A percentile compares a stretch with the other conserved stretches of the same genome.
phyloP scores from a whole-genome alignment of 495 filamentous ascomycete genomes.

The Tuber indicum region DNA sequence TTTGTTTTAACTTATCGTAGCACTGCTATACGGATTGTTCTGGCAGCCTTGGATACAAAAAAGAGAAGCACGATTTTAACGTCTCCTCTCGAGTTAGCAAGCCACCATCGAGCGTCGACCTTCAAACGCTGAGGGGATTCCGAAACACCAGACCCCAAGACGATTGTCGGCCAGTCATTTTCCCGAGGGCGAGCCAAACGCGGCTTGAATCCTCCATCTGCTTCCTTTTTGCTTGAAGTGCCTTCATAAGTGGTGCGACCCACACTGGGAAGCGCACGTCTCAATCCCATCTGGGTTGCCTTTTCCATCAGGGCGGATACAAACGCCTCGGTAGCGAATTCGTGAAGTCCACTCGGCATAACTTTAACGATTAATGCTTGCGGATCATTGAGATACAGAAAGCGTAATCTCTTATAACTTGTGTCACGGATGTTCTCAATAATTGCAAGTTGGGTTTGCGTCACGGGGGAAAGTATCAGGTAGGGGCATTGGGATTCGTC shows the following conservation, averaged over 20 bases:
- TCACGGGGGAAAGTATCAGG: neutral
- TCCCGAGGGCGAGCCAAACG: neutral
- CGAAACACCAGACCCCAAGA: constrained; percentile 10
- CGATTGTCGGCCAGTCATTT: constrained; percentile 8
- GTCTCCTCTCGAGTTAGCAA: constrained; percentile 1
- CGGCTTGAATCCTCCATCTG: constrained; percentile 2
- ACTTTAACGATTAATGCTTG: constrained; percentile 9
- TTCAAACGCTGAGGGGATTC: neutral
- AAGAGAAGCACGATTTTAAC: constrained; percentile 9
- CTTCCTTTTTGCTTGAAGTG: constrained; percentile 8
- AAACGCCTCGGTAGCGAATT: constrained; percentile 2
- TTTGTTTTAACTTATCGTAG: too few relatives aligned
- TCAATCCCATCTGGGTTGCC: neutral
- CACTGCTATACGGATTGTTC: neutral
- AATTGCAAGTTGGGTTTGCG: neutral
- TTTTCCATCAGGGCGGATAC: neutral
- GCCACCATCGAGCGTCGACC: constrained; percentile 8
- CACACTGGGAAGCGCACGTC: neutral
- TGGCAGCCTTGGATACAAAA: neutral
- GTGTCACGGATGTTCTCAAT: neutral
- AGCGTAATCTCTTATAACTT: neutral
- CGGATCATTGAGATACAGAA: constrained; percentile 5
- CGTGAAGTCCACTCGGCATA: constrained; percentile 1
- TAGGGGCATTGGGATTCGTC: neutral
- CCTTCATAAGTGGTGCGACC: constrained; percentile 4